A percentile compares a stretch with the other conserved stretches of the same genome.
Evolutionary conservation across 1,139 yeast genomes (phyloP).

Genomic region (Taphrina betulina): DNA sequence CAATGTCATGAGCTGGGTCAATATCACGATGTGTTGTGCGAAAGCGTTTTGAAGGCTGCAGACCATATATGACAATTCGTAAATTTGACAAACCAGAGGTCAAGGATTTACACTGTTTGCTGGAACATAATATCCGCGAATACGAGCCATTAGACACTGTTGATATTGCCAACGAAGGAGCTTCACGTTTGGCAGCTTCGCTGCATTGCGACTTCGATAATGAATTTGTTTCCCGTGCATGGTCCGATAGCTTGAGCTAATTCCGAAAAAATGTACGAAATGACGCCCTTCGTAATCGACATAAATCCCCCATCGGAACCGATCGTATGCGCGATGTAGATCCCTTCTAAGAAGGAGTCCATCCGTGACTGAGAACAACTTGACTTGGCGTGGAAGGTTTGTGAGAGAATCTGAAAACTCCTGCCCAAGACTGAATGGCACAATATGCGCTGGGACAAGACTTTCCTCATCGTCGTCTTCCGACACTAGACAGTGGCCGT

Average conservation of each 20-base stretch:
- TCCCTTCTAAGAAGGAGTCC: conserved; percentile 12
- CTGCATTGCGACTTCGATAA: conserved; percentile 9
- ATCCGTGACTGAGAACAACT: conserved; percentile 6
- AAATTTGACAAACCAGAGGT: not conserved
- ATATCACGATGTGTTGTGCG: no score
- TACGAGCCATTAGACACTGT: conserved; percentile 16
- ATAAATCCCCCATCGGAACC: conserved; percentile 9
- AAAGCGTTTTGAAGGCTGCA: no score
- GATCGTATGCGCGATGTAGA: conserved; percentile 8
- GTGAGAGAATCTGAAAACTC: conserved; percentile 1
- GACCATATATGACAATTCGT: not conserved
- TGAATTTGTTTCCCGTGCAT: conserved; percentile 13
- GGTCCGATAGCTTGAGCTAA: not conserved
- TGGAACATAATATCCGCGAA: conserved; percentile 9
- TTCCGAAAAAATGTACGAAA: conserved; percentile 3
- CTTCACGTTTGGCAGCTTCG: conserved; percentile 1
- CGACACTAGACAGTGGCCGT: conserved; percentile 9
- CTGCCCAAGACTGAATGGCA: conserved; percentile 13
- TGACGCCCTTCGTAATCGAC: conserved; percentile 8
- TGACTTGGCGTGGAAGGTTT: not conserved
- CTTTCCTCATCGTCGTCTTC: conserved; percentile 4
- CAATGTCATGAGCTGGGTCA: no score
- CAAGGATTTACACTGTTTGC: not conserved
- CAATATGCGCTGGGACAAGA: conserved; percentile 17
- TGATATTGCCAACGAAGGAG: conserved; percentile 13